Conservation (phyloP, 805 yeast species). For the Candida ipomoeae region DNA sequence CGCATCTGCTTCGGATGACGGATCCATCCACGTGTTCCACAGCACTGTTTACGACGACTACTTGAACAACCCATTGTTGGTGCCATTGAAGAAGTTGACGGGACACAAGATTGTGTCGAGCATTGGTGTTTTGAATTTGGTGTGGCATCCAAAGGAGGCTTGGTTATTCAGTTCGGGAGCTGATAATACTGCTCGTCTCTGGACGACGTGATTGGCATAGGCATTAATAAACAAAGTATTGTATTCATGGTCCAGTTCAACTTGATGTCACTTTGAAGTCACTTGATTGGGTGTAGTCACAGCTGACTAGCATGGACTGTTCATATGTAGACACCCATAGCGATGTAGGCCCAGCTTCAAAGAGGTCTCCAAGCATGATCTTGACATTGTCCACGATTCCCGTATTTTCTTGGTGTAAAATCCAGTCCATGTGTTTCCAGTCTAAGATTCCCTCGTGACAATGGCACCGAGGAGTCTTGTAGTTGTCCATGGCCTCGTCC, state of each 20-base stretch:
- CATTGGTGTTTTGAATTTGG: conserved; percentile 80
- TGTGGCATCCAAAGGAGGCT: conserved; percentile 98
- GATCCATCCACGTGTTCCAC: conserved; percentile 88
- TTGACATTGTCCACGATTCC: conserved; percentile 41
- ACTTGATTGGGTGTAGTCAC: conserved; percentile 6
- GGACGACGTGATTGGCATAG: conserved; percentile 66
- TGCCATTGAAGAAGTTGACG: conserved; percentile 87
- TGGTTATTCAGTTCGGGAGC: conserved; percentile 98
- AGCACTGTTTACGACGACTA: conserved; percentile 93
- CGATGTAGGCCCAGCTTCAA: conserved; percentile 21
- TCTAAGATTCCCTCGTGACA: conserved; percentile 41
- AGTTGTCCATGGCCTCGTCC: conserved; percentile 20
- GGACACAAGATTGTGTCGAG: conserved; percentile 81
- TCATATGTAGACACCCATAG: conserved; percentile 27
- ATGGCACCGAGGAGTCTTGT: conserved; percentile 27
- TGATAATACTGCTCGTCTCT: conserved; percentile 89
- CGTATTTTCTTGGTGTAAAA: conserved; percentile 29
- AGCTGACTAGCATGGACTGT: conserved; percentile 9
- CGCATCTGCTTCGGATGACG: conserved; percentile 95
- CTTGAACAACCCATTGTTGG: conserved; percentile 92
- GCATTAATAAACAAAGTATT: conserved; percentile 5
- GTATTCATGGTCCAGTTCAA: neutral
- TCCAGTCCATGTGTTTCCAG: conserved; percentile 39
- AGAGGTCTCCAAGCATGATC: conserved; percentile 22
- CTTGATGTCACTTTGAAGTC: neutral